Evolutionary conservation across 1,284 basidiomycete species (phyloP), one percentile per base, ranked within the genome.

Genomic region (Phellopilus nigrolimitatus): DNA sequence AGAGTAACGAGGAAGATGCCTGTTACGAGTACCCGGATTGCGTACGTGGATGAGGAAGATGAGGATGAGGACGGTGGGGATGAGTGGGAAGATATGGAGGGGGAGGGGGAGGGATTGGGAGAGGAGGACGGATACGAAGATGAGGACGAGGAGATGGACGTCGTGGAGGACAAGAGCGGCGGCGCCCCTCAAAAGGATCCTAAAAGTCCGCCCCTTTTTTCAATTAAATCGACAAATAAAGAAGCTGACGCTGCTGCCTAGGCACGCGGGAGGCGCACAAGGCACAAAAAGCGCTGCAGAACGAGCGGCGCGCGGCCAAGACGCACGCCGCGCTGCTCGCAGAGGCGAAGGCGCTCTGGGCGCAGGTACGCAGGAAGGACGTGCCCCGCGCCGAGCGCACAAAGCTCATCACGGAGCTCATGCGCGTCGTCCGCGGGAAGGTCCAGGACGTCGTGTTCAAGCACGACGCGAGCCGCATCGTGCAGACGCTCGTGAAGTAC

Each of bases 391-490:
- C 76, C n/a, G 86, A 94, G 61, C 79, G 91, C 25, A 79, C 82
- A 59, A 79, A 82, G 58, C 80, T 90, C 45, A 73, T 94, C 53
- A 68, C 74, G 38, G 78, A 80, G 39, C 74, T 95, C 12, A 89
- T 90, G 80, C 68, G 72, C 27, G 74, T 84, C 40, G 80, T 91
- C 22, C 79, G 86, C 21, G 90, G 90, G 6, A 80, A 83, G 54
- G 82, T 93, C 10, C 83, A 82, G 55, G 91, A 92, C 42, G 83
- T 94, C 44, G 85, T 88, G 5, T 79, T 91, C 62, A 94, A 93
- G 66, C 91, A 95, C 64, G 91, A 94, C 66, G 91, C 90, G 6
- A 91, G 88, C 58, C 75, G 91, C 54, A 88, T 93, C 47, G 78
- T 94, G 21, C 91, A 94, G 67, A 92, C 88, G 0, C 76, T 88